phyloP scores from a whole-genome alignment of 495 filamentous ascomycete species.

The Chlorociboria aeruginascens region DNA sequence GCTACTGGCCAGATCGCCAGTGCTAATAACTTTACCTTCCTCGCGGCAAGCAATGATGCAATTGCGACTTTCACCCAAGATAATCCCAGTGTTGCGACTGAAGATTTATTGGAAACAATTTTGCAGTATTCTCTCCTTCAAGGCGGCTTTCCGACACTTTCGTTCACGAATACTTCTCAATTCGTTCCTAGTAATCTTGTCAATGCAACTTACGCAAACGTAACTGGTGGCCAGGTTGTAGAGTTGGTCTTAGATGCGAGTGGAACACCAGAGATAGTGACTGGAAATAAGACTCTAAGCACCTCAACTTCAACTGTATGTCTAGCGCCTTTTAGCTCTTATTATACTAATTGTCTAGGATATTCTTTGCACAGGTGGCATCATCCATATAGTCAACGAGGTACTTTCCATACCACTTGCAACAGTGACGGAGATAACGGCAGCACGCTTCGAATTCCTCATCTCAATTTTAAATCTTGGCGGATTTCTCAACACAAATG shows the following conservation, averaged over 20 bases:
- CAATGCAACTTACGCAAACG: constrained; percentile 14
- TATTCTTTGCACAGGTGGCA: constrained; percentile 31
- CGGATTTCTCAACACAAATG: not conserved
- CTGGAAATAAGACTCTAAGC: constrained; percentile 13
- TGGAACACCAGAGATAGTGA: constrained; percentile 17
- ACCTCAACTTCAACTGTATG: constrained; percentile 8
- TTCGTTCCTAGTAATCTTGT: constrained; percentile 31
- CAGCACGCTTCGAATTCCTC: not conserved
- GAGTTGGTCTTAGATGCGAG: constrained; percentile 15
- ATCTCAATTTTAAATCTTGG: not conserved
- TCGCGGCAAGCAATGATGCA: constrained; percentile 31
- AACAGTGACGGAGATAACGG: not conserved
- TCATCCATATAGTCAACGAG: constrained; percentile 33
- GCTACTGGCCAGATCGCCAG: not conserved
- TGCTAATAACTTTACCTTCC: constrained; percentile 25
- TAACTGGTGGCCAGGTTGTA: constrained; percentile 19
- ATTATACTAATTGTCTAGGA: constrained; percentile 14
- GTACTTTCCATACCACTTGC: constrained; percentile 29
- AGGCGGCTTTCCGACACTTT: constrained; percentile 22
- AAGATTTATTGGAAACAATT: constrained; percentile 16
- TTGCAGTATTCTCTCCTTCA: constrained; percentile 34
- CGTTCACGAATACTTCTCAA: constrained; percentile 23
- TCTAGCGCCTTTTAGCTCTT: not conserved
- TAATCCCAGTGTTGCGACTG: not conserved
- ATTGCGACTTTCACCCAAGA: constrained; percentile 19